These are phyloP conservation scores for Leccinum uliginosum DNA, from an alignment of 768 basidiomycete species.

Conservation along the genomic window DNA sequence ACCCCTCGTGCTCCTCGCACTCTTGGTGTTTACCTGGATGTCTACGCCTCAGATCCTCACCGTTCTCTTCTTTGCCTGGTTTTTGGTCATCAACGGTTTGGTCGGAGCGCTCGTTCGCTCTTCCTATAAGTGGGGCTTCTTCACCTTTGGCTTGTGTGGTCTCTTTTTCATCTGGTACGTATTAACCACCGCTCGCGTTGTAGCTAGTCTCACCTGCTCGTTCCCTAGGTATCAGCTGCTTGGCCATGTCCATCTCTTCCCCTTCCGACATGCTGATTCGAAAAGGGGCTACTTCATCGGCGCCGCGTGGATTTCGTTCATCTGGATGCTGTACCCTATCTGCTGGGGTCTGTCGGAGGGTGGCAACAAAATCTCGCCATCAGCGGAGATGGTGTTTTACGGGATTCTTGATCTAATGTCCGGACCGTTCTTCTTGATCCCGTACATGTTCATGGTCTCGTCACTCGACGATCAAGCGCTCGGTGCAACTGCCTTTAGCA, in stretches of 20 bases:
- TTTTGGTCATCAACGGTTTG: constrained; percentile 43
- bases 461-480: not conserved
- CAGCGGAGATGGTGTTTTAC: constrained; percentile 53
- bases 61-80: constrained; percentile 35
- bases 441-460: constrained; percentile 22
- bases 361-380: constrained; percentile 45
- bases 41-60: constrained; percentile 46
- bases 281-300: constrained; percentile 29
- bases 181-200: not conserved
- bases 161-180: constrained; percentile 49
- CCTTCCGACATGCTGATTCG: constrained; percentile 23
- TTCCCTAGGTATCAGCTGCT: constrained; percentile 29
- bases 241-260: constrained; percentile 21
- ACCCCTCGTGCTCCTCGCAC: constrained; percentile 44
- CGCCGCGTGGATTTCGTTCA: constrained; percentile 45
- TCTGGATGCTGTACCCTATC: constrained; percentile 57
- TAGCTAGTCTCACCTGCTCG: not conserved
- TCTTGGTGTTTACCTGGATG: constrained; percentile 44
- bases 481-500: constrained; percentile 7
- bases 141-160: constrained; percentile 40
- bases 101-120: constrained; percentile 48
- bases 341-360: constrained; percentile 55
- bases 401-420: constrained; percentile 43
- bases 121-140: constrained; percentile 54
- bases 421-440: constrained; percentile 35